Base-by-base conservation (phyloP, 371 early-diverging fungal genomes). In the Mortierella sp. region DNA sequence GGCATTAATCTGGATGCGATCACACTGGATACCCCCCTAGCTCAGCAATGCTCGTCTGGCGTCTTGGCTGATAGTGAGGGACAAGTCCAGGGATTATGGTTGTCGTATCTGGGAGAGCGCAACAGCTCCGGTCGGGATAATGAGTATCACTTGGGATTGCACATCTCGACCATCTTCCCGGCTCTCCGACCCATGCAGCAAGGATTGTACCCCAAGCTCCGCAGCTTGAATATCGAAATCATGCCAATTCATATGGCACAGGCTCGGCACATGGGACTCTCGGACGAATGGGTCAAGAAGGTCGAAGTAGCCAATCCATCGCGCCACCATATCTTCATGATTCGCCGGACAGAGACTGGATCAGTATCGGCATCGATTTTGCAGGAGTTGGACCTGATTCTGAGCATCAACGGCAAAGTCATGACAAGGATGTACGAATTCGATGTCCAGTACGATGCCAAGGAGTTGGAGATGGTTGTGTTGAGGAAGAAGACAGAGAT, bases 21-120 rank as follows among this genome's bases (percentile, higher is more conserved):
- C 56, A 94, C 93, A 9, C 71, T 96, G 13, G 94, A 97, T 68
- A 92, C 95, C 44, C 94, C 96, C 13, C 71, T 95, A 44, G 90
- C 91, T 13, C 85, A 91, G 65, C 90, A 91, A 59, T 95, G 94
- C 60, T 90, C 90, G 10, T 91, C 93, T 16, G 97, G 97, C 54
- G 85, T 96, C 10, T 80, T 97, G 40, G 91, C 92, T 1, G 92
- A 94, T 64, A 63, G 83, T 14, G 77, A 88, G 16, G 95, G 91
- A 0, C 80, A 80, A 25, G 94, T 95, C 0, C 90, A 90, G 57
- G 96, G 91, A 3, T 70, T 97, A 37, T 97, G 97, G 97, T 79
- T 94, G 54, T 89, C 88, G 21, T 94, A 89, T 60, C 72, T 93
- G 19, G 94, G 94, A 22, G 94, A 94, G 50, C 86, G 88, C 47